Conservation (phyloP, 805 yeast genomes). For the Nakazawaea laoshanensis region DNA sequence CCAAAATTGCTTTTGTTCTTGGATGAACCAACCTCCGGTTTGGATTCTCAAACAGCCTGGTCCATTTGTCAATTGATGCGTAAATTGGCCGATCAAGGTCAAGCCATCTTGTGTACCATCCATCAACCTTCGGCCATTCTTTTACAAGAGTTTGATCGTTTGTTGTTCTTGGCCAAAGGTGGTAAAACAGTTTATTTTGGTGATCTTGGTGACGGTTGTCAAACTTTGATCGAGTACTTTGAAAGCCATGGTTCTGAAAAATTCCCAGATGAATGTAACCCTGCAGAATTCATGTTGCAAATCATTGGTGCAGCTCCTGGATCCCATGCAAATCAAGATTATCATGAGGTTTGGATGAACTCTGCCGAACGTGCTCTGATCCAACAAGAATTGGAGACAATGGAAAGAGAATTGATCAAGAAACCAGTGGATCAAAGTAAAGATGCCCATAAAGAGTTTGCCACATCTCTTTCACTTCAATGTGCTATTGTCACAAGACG, state of each 20-base stretch:
- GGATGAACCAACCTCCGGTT: constrained; percentile 71
- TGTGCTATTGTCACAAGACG: constrained; percentile 36
- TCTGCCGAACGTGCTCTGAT: constrained; percentile 56
- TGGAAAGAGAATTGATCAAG: constrained; percentile 52
- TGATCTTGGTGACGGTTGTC: constrained; percentile 61
- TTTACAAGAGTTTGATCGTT: constrained; percentile 59
- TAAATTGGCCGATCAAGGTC: constrained; percentile 63
- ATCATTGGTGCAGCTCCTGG: constrained; percentile 83
- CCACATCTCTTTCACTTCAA: constrained; percentile 33
- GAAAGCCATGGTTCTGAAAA: constrained; percentile 55
- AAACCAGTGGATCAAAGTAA: constrained; percentile 23
- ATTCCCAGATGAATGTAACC: constrained; percentile 67
- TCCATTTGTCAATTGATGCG: constrained; percentile 59
- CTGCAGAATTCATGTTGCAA: constrained; percentile 90
- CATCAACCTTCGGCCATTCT: constrained; percentile 73
- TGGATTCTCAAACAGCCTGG: constrained; percentile 67
- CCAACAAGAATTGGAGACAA: constrained; percentile 46
- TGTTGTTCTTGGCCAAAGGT: constrained; percentile 62
- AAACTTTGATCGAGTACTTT: constrained; percentile 51
- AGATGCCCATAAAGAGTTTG: constrained; percentile 30
- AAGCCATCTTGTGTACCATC: constrained; percentile 68
- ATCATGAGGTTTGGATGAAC: constrained; percentile 68
- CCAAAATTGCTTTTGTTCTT: constrained; percentile 54
- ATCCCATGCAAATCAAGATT: constrained; percentile 63
- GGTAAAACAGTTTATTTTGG: constrained; percentile 81